A percentile compares a stretch with the other conserved stretches of the same genome.
phyloP scores from a whole-genome alignment of 176 grass and related monocot genomes.

The Bonia amplexicaulis region DNA sequence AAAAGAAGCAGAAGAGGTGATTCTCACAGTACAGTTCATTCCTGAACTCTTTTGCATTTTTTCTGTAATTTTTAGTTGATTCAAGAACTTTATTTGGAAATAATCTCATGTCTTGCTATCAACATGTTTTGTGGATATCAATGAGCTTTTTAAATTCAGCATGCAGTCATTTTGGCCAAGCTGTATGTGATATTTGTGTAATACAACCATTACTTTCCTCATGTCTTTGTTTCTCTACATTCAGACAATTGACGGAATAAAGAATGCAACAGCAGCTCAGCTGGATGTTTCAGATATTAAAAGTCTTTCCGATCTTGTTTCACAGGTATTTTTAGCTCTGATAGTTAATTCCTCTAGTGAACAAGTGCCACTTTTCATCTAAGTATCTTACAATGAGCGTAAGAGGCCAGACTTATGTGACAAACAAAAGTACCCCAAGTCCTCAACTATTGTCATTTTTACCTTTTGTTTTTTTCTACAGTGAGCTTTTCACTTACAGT shows the following conservation, averaged over 20 bases:
- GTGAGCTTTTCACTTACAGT: not conserved
- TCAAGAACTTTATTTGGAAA: not conserved
- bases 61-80: conserved; percentile 1
- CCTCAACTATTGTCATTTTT: not conserved
- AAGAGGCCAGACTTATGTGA: not conserved
- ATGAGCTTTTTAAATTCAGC: not conserved
- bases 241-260: conserved; percentile 79
- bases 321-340: conserved; percentile 45
- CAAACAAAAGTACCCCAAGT: not conserved
- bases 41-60: not conserved
- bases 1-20: conserved; percentile 86
- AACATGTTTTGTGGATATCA: not conserved
- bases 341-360: not conserved
- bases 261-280: conserved; percentile 73
- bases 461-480: not conserved
- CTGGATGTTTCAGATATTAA: conserved; percentile 67
- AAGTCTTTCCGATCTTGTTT: conserved; percentile 64
- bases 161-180: not conserved
- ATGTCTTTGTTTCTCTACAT: conserved; percentile 34
- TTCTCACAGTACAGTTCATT: conserved; percentile 10
- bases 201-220: not conserved
- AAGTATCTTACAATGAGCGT: not conserved
- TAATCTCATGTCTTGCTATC: not conserved
- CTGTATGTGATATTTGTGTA: not conserved
- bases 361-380: not conserved